Evolutionary conservation across 768 basidiomycete genomes (phyloP).

Genomic region (Naematelia encephala): DNA sequence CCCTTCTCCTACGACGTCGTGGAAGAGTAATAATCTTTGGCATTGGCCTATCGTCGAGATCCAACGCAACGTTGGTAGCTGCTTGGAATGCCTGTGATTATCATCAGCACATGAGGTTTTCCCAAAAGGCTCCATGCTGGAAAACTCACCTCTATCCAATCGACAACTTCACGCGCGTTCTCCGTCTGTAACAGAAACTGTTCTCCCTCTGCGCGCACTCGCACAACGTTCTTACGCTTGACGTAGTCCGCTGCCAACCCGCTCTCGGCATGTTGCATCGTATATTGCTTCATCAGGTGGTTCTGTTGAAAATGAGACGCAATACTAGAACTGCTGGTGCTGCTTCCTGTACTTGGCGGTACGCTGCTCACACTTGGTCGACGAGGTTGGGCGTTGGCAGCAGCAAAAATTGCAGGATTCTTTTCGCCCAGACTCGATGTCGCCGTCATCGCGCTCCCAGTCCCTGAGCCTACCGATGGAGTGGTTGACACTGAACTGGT

Average conservation of each 20-base stretch:
- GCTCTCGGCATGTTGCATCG: conserved; percentile 85
- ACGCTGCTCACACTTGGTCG: not conserved
- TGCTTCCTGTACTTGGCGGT: not conserved
- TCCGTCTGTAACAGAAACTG: conserved; percentile 91
- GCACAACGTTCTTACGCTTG: conserved; percentile 89
- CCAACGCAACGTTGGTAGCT: conserved; percentile 83
- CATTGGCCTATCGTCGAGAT: conserved; percentile 88
- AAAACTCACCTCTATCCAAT: conserved; percentile 89
- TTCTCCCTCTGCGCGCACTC: conserved; percentile 87
- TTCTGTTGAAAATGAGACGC: conserved; percentile 49
- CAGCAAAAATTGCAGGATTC: conserved; percentile 24
- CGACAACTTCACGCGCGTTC: conserved; percentile 77
- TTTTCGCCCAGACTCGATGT: conserved; percentile 17
- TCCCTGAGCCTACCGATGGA: conserved; percentile 10
- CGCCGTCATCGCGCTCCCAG: not conserved
- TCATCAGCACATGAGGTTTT: too few species aligned
- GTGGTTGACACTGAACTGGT: not conserved
- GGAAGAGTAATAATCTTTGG: conserved; percentile 63
- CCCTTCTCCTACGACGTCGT: conserved; percentile 39
- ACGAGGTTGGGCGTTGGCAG: conserved; percentile 5
- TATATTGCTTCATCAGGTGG: conserved; percentile 65
- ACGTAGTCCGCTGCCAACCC: conserved; percentile 91
- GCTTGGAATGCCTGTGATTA: conserved; percentile 79
- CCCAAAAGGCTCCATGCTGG: too few species aligned
- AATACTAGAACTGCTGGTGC: conserved; percentile 6